phyloP scores from a whole-genome alignment of 2,329 filamentous ascomycete genomes.

The Phaeophleospora eucalypticola region DNA sequence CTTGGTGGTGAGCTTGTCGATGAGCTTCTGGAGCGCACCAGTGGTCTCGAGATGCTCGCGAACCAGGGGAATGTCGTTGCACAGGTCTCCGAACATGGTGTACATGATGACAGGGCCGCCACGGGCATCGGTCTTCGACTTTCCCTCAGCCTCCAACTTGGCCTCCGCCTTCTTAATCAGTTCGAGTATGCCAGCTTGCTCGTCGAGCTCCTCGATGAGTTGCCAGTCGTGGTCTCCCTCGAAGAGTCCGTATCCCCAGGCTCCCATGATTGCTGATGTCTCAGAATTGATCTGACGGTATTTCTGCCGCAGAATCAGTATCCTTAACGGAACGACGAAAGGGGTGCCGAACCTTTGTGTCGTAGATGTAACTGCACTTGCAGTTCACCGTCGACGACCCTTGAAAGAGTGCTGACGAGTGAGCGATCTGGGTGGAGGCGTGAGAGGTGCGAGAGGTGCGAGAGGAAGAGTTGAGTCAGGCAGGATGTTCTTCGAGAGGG shows the following conservation, averaged over 20 bases:
- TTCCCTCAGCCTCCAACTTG: background rate
- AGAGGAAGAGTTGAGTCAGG: too few species aligned
- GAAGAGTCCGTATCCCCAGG: slow-evolving; percentile 10
- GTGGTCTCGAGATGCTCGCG: slow-evolving; percentile 1
- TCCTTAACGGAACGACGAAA: too few species aligned
- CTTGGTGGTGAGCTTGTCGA: background rate
- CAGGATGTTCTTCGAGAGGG: background rate
- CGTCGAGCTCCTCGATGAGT: slow-evolving; percentile 5
- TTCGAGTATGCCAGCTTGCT: background rate
- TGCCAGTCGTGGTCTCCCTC: slow-evolving; percentile 18
- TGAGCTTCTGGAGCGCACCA: background rate
- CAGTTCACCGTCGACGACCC: too few species aligned
- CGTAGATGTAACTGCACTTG: too few species aligned
- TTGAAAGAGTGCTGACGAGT: too few species aligned
- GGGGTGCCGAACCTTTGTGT: too few species aligned
- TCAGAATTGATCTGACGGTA: too few species aligned
- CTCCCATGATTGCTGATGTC: background rate
- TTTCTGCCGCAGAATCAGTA: too few species aligned
- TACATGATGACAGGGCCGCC: background rate
- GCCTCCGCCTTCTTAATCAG: background rate
- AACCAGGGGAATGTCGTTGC: background rate
- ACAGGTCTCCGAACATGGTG: background rate
- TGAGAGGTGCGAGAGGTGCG: too few species aligned
- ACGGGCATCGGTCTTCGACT: background rate
- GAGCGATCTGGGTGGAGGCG: too few species aligned